Evolutionary conservation across 2,329 filamentous ascomycete genomes (phyloP), one percentile per base, ranked within the genome.

Genomic region (Curvularia spicifera): DNA sequence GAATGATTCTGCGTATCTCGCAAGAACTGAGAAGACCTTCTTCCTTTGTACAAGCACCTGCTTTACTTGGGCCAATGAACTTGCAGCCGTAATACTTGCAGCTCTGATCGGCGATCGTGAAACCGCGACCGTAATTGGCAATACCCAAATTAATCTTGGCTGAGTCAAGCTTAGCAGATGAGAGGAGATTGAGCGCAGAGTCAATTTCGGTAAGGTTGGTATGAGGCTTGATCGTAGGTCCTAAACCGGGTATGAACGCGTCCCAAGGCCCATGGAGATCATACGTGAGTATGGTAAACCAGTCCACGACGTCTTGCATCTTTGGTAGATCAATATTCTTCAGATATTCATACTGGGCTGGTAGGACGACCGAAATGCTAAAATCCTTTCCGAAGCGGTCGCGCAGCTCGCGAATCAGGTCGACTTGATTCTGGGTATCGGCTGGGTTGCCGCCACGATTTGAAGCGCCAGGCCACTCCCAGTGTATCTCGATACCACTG

Each of bases 201-300:
- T 79, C 69, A 18, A 83, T 83, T 64, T 84, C 80, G 2, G 80
- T 81, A 0, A 83, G 53, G 59, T 84, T 82, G 0, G 81, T 81
- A 57, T 84, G 81, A 0, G 68, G 65, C 13, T 72, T 59, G 4
- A 78, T 66, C 15, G 49, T 51, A 2, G 39, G 40, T 15, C 40
- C 22, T 12, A 26, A 18, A 15, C 40, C 22, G 24, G 24, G 4
- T 22, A 43, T 20, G 22, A 24, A 28, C 1, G 55, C 37, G 15
- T 69, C 66, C 64, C 64, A 65, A 5, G 56, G 42, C 18, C 59
- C 81, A 57, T 83, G 79, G 0, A 82, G 57, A 56, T 83, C 79
- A 57, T 82, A 82, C 0, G 72, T 72, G 72, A 83, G 79, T n/a
- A 83, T 37, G 55, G 81, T 83, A 61, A 81, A 76, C 61, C 69